A percentile compares a stretch with the other conserved stretches of the same genome.
These are phyloP conservation scores for Myxozyma vanderwaltii DNA, from an alignment of 805 yeast genomes.

Conservation along the genomic window DNA sequence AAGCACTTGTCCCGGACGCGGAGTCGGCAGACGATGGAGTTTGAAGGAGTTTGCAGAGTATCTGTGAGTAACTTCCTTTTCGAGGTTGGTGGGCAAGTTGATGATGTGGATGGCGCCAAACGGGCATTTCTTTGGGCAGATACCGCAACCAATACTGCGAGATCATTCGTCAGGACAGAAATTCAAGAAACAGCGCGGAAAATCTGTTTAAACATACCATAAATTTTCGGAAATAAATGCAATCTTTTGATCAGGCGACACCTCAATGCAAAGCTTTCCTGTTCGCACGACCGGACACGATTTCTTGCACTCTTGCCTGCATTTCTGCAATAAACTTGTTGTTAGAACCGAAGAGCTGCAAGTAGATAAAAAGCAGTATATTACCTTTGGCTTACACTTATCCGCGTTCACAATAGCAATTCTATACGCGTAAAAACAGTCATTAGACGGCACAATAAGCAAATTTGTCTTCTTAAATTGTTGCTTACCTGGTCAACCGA, in stretches of 20 bases:
- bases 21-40: constrained; percentile 94
- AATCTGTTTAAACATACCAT: constrained; percentile 49
- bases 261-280: constrained; percentile 97
- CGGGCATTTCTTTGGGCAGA: constrained; percentile 97
- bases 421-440: constrained; percentile 50
- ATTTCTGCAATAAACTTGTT: constrained; percentile 51
- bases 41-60: constrained; percentile 98
- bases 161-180: neutral
- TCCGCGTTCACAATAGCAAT: constrained; percentile 94
- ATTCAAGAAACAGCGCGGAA: neutral
- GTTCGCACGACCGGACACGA: constrained; percentile 98
- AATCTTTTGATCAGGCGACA: constrained; percentile 82
- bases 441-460: neutral
- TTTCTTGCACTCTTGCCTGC: constrained; percentile 97
- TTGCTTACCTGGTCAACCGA: constrained; percentile 19
- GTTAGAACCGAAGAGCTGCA: neutral
- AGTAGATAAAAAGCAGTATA: neutral
- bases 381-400: constrained; percentile 88
- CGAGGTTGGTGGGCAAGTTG: constrained; percentile 94
- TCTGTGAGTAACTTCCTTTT: constrained; percentile 90
- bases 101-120: constrained; percentile 95
- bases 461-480: neutral
- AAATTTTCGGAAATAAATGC: constrained; percentile 92
- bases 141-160: constrained; percentile 94
- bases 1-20: constrained; percentile 97